Percentiles rank a stretch among this genome's conserved stretches.
Evolutionary conservation across 1,139 yeast species (phyloP).

Genomic region (Casaregolazyma lundiana): DNA sequence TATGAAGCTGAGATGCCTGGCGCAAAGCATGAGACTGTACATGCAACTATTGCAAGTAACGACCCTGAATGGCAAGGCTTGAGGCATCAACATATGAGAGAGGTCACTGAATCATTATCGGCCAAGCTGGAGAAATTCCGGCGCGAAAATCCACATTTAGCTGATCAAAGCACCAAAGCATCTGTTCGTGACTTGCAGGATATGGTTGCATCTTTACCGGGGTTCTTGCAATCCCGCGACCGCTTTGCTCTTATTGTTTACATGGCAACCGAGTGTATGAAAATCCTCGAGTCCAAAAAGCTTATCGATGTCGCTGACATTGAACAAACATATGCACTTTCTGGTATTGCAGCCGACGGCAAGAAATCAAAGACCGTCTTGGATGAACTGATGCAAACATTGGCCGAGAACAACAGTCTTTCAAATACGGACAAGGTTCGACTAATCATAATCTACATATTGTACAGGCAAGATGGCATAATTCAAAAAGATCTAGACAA

Average conservation of each 20-base stretch:
- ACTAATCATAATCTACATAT: slow-evolving; percentile 68
- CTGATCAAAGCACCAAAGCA: slow-evolving; percentile 28
- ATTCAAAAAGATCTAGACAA: slow-evolving; percentile 70
- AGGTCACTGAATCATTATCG: slow-evolving; percentile 61
- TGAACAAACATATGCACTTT: slow-evolving; percentile 64
- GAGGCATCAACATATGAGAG: slow-evolving; percentile 73
- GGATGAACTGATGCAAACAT: slow-evolving; percentile 56
- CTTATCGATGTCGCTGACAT: slow-evolving; percentile 33
- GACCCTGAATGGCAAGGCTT: slow-evolving; percentile 74
- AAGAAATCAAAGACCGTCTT: slow-evolving; percentile 59
- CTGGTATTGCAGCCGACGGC: slow-evolving; percentile 68
- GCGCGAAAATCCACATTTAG: slow-evolving; percentile 59
- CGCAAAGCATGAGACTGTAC: slow-evolving; percentile 40
- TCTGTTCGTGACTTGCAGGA: slow-evolving; percentile 37
- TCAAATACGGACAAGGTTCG: slow-evolving; percentile 66
- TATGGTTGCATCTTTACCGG: slow-evolving; percentile 41
- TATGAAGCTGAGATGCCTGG: slow-evolving; percentile 61
- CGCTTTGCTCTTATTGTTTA: slow-evolving; percentile 36
- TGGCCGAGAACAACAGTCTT: slow-evolving; percentile 48
- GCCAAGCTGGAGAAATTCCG: slow-evolving; percentile 62
- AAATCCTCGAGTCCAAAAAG: slow-evolving; percentile 29
- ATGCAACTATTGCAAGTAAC: slow-evolving; percentile 51
- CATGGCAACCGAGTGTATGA: slow-evolving; percentile 40
- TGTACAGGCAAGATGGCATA: slow-evolving; percentile 74
- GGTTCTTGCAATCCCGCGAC: slow-evolving; percentile 36